Base-by-base conservation (phyloP, 2,329 filamentous ascomycete species). In the Dendrostoma leiphaemia region DNA sequence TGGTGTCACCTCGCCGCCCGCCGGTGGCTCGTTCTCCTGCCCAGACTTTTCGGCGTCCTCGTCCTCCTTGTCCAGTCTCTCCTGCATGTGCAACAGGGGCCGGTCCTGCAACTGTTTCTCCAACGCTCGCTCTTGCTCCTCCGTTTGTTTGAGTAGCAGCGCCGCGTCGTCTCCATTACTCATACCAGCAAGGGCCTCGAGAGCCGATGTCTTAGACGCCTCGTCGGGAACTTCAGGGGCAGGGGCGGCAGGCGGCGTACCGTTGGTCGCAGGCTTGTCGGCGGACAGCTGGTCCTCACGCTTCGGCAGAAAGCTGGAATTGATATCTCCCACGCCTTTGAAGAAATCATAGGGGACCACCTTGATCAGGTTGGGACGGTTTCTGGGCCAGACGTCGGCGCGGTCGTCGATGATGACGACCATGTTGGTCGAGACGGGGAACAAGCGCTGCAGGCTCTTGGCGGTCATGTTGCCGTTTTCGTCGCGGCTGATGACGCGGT, bases 391-490 rank as follows among this genome's bases (percentile, higher is more conserved):
- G 7, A 99, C 93, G 68, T 99, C 94, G 50, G 91, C 91, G 62
- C 94, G 84, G 71, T 99, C 94, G 67, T 99, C 94, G 61, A 99
- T 99, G 64, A 99, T 97, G 55, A 97, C 92, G 1, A 97, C 95
- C 94, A 99, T 99, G 71, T 96, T 93, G 6, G 93, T 97, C 71
- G 95, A 95, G 56, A 96, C 90, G 5, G 95, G 94, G 69, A 99
- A 99, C 13, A 99, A 73, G 7, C 94, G 84, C 66, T 94, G 89
- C 28, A 99, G 76, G 62, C 86, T 94, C 78, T 99, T 99, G 56
- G 89, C 86, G 3, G 88, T 90, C 69, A 97, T 86, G 69, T 89
- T 97, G 51, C 93, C 93, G 67, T 95, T 99, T 73, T 99, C 94
- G 68, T 97, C 93, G 64, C 94, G 88, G 71, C 93, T 97, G 65